Base-by-base conservation (phyloP, 306 rosid species). In the Lablab purpureus region DNA sequence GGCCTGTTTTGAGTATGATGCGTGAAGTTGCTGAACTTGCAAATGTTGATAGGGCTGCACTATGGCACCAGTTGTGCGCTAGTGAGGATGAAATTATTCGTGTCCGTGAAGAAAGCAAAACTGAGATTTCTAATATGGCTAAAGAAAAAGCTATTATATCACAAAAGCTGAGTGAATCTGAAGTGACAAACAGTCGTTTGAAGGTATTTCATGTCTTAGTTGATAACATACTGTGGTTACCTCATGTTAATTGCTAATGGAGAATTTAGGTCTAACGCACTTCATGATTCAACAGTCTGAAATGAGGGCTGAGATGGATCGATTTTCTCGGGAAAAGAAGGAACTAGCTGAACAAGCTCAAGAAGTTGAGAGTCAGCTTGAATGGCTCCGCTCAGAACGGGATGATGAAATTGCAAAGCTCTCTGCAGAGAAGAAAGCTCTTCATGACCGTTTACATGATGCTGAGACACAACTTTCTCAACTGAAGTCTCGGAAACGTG, bases 331-430 rank as follows among this genome's bases (percentile, higher is more conserved):
- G 46, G 98, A 93, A 87, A 93, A 85, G 87, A 96, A 91, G 89
- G 98, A 90, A 82, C 89, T 89, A n/a, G 81, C 82, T 32, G 98
- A 93, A 56, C 99, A 86, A 62, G 56, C 88, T 41, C 99, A 89
- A 76, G 96, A 96, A 78, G 81, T 89, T 69, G 99, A 93, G 89
- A 93, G 96, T 82, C 99, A 96, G 93, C 98, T 96, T 77, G 99
- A 93, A 79, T 96, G 99, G 99, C 84, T 84, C 50, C 98, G 96
- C 77, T 90, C 99, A 28, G 99, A 96, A 89, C 92, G 96, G 72
- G 99, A 96, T 64, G 99, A 96, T 62, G 96, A 90, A 81, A 85
- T 84, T 13, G 78, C 47, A 67, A 96, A 89, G 88, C 90, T 89
- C 69, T 83, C 88, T 66, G 70, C 92, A 4, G 99, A 96, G 85